Percentiles rank a stretch among this genome's conserved stretches.
phyloP scores from a whole-genome alignment of 257 asterid species.

The Gentiana dahurica region DNA sequence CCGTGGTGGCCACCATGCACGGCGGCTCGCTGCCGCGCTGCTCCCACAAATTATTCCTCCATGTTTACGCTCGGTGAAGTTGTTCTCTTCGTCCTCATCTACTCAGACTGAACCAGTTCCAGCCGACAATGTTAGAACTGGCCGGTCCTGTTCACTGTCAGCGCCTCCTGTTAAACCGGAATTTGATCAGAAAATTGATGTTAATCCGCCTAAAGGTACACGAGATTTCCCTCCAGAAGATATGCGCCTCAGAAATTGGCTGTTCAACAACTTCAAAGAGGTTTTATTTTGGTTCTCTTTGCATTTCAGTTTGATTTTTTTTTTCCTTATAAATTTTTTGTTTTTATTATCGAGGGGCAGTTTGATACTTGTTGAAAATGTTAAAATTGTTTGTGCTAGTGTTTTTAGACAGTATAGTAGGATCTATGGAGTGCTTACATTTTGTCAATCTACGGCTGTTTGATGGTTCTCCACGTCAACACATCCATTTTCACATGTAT shows the following conservation, averaged over 20 bases:
- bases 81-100: constrained; percentile 18
- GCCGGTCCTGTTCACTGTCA: constrained; percentile 53
- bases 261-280: constrained; percentile 76
- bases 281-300: constrained; percentile 16
- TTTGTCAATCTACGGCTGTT: no score
- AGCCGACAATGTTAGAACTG: constrained; percentile 36
- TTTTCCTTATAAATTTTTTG: no score
- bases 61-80: constrained; percentile 3
- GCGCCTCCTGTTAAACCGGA: constrained; percentile 42
- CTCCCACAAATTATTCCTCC: constrained; percentile 13
- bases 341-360: no score
- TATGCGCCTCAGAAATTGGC: constrained; percentile 96
- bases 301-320: neutral
- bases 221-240: constrained; percentile 96
- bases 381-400: no score
- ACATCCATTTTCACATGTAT: no score
- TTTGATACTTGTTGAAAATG: no score
- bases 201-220: constrained; percentile 95
- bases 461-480: no score
- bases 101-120: constrained; percentile 26
- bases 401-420: no score
- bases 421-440: no score
- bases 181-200: constrained; percentile 53
- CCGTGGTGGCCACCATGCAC: constrained; percentile 16
- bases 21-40: constrained; percentile 22